These are phyloP conservation scores for Colletotrichum sp. DNA, from an alignment of 2,329 filamentous ascomycete genomes.

Conservation along the genomic window DNA sequence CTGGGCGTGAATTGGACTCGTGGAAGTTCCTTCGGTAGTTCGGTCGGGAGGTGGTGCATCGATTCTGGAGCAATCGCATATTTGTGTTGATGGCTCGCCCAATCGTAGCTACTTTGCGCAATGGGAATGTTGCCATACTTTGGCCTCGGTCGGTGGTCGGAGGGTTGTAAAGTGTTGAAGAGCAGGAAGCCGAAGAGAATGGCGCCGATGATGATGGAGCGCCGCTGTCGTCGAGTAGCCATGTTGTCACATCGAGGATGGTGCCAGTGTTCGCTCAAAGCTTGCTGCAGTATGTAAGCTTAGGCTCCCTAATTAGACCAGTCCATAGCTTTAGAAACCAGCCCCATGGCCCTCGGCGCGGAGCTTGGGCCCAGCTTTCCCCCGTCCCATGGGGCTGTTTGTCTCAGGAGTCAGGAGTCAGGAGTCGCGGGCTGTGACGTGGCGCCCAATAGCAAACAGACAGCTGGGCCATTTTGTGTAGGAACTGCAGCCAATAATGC, in stretches of 20 bases:
- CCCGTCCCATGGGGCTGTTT: not conserved
- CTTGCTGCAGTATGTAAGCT: not conserved
- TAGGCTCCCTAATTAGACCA: not conserved
- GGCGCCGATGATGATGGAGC: conserved; percentile 10
- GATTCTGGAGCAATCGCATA: conserved; percentile 6
- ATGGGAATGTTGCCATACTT: conserved; percentile 1
- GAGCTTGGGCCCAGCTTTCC: not conserved
- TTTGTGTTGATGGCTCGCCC: conserved; percentile 12
- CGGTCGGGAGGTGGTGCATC: conserved; percentile 12
- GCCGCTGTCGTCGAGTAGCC: conserved; percentile 21
- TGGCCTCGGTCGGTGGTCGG: not conserved
- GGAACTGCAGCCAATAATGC: not conserved
- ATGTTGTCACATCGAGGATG: conserved; percentile 11
- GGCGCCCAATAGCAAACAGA: not conserved
- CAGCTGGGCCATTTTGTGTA: not conserved
- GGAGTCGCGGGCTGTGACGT: not conserved
- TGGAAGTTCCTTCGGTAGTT: not conserved
- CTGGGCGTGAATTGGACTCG: conserved; percentile 16
- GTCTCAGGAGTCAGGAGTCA: not conserved
- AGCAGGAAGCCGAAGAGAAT: conserved; percentile 4
- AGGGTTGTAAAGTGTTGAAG: not conserved
- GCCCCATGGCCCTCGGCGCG: not conserved
- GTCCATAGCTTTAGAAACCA: not conserved
- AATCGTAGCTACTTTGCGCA: conserved; percentile 20
- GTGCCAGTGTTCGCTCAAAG: not conserved